Conservation (phyloP, 2,329 filamentous ascomycete species). For the Talaromyces sp. region DNA sequence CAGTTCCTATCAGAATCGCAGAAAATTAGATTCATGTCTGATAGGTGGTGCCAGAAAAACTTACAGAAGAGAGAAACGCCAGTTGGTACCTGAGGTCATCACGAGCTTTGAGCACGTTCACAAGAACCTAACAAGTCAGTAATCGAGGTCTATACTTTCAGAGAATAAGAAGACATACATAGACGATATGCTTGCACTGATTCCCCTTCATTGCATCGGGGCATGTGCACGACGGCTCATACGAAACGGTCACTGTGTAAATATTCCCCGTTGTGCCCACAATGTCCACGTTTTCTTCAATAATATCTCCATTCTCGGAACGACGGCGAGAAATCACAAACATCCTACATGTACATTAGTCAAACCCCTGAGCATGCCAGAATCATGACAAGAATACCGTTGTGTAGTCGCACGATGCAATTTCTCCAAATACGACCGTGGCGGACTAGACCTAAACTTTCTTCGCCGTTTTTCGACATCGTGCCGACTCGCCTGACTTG, state of each 20-base stretch:
- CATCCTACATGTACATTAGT: slow-evolving; percentile 40
- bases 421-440: slow-evolving; percentile 46
- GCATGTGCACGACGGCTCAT: slow-evolving; percentile 54
- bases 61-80: slow-evolving; percentile 54
- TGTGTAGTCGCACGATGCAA: slow-evolving; percentile 50
- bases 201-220: slow-evolving; percentile 54
- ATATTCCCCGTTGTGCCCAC: slow-evolving; percentile 62
- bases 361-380: no score
- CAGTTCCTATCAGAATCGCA: slow-evolving; percentile 44
- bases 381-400: slow-evolving; percentile 27
- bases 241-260: slow-evolving; percentile 56
- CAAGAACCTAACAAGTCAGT: slow-evolving; percentile 42
- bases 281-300: slow-evolving; percentile 53
- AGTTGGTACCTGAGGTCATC: slow-evolving; percentile 57
- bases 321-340: slow-evolving; percentile 54
- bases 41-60: slow-evolving; percentile 11
- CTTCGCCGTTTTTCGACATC: slow-evolving; percentile 37
- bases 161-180: slow-evolving; percentile 37
- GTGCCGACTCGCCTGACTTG: neutral
- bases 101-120: slow-evolving; percentile 56
- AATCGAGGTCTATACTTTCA: neutral
- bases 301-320: slow-evolving; percentile 42
- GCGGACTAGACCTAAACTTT: slow-evolving; percentile 42
- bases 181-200: slow-evolving; percentile 63
- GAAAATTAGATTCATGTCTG: neutral